These are phyloP conservation scores for Biancaea sappan DNA, from an alignment of 306 rosid genomes.

Conservation along the genomic window DNA sequence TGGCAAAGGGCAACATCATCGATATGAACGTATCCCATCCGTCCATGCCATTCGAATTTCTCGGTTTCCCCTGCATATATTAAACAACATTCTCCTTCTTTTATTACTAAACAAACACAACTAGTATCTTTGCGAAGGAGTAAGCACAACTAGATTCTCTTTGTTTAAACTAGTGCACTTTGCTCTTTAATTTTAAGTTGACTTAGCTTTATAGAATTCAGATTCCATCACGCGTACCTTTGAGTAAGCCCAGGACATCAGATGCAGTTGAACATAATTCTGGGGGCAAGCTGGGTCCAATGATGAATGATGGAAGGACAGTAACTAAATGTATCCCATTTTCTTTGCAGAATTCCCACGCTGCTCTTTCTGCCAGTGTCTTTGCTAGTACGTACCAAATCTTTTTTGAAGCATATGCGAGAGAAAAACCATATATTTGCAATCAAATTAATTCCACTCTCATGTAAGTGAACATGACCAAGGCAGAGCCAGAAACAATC, in stretches of 20 bases:
- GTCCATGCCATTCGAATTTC: constrained; percentile 68
- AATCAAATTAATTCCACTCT: too few species aligned
- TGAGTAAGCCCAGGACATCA: constrained; percentile 70
- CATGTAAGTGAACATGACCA: too few species aligned
- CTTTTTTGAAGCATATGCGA: constrained; percentile 36
- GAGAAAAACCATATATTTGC: too few species aligned
- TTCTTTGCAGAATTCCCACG: constrained; percentile 78
- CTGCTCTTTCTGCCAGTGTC: constrained; percentile 75
- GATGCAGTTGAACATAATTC: constrained; percentile 81
- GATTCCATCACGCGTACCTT: constrained; percentile 42
- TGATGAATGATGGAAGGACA: constrained; percentile 60
- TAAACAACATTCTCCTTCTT: too few species aligned
- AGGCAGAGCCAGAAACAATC: too few species aligned
- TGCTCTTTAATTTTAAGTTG: too few species aligned
- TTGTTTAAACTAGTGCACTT: too few species aligned
- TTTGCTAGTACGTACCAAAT: constrained; percentile 78
- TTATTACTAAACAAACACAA: too few species aligned
- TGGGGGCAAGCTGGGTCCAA: constrained; percentile 71
- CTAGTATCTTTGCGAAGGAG: too few species aligned
- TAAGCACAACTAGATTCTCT: too few species aligned
- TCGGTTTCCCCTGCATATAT: constrained; percentile 60
- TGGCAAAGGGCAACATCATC: constrained; percentile 77
- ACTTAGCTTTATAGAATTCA: too few species aligned
- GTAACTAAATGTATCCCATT: constrained; percentile 68
- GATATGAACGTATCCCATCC: constrained; percentile 83